Base-by-base conservation (phyloP, 164 flowering plant species). In the Saururus chinensis region DNA sequence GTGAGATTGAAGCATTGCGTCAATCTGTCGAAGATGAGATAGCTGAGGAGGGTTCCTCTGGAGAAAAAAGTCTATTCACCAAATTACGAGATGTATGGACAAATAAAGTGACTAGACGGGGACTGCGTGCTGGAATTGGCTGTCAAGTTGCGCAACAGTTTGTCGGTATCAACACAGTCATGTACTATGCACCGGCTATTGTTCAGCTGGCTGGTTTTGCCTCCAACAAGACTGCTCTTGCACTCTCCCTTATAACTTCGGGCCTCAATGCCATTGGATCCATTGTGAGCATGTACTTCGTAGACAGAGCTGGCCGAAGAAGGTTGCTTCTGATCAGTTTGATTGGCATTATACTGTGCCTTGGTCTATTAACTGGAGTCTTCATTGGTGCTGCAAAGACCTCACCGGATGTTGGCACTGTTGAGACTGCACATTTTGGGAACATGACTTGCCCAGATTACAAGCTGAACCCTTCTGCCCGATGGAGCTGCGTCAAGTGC, bases 131-230 rank as follows among this genome's bases (percentile, higher is more conserved):
- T 7, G 86, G 93, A 9, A 81, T 80, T 25, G 87, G 84, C 10
- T 84, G 81, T 56, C 86, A 81, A 61, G 67, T 84, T 8, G 75
- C 79, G 67, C 93, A 87, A 66, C 93, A 87, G 53, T 82, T 86
- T 71, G 83, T 81, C n/a, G 89, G 87, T 55, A 86, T 86, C 55
- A 84, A 86, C 72, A 84, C 88, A 8, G 89, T 86, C 19, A 84
- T 84, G 91, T 83, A 85, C 57, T 85, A 83, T 76, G 82, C 87
- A 63, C 85, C 90, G 14, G 74, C 87, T 49, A 86, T 83, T 40
- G 77, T 82, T 49, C 89, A 84, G 61, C 49, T 86, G 7, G 87
- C 92, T n/a, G 92, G 87, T 35, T 65, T 69, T 53, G 88, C 88
- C 0, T 83, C 92, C 0, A 84, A 86, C 73, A 65, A 67, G 56